phyloP scores from a whole-genome alignment of 1,139 yeast genomes.

The Candida glucosophila region DNA sequence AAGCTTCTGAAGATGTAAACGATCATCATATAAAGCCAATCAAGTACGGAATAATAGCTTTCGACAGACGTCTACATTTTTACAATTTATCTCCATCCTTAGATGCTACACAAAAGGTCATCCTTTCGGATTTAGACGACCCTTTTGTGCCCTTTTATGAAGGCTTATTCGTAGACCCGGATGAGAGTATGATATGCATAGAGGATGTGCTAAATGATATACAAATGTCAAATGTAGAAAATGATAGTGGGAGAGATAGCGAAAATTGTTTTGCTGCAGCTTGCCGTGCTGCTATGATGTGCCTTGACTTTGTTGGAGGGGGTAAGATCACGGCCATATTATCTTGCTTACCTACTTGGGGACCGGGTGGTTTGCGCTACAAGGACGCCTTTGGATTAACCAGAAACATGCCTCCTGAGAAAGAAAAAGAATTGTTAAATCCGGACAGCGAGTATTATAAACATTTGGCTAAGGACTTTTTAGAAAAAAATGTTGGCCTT shows the following conservation, averaged over 20 bases:
- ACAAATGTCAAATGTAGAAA: slow-evolving; percentile 34
- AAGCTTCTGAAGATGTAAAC: slow-evolving; percentile 7
- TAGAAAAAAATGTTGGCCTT: slow-evolving; percentile 58
- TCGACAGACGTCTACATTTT: slow-evolving; percentile 66
- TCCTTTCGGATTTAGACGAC: slow-evolving; percentile 68
- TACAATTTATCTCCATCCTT: slow-evolving; percentile 54
- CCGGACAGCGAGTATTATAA: slow-evolving; percentile 60
- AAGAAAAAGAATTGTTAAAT: slow-evolving; percentile 45
- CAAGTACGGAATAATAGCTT: slow-evolving; percentile 65
- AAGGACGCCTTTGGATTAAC: slow-evolving; percentile 37
- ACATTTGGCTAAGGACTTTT: slow-evolving; percentile 49
- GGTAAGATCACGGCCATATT: slow-evolving; percentile 74
- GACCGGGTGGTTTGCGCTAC: slow-evolving; percentile 67
- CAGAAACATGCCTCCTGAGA: slow-evolving; percentile 36
- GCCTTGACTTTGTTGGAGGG: slow-evolving; percentile 60
- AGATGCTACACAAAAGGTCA: slow-evolving; percentile 55
- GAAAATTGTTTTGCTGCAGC: slow-evolving; percentile 83
- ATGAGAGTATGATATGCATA: slow-evolving; percentile 52
- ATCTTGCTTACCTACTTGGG: slow-evolving; percentile 69
- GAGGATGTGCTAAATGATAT: slow-evolving; percentile 61
- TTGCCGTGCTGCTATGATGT: slow-evolving; percentile 55
- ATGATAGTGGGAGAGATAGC: slow-evolving; percentile 37
- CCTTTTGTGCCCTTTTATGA: slow-evolving; percentile 73
- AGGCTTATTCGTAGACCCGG: slow-evolving; percentile 78
- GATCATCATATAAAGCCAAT: slow-evolving; percentile 21